Conservation (phyloP, 441 rosid species). For the Melastoma candidum region DNA sequence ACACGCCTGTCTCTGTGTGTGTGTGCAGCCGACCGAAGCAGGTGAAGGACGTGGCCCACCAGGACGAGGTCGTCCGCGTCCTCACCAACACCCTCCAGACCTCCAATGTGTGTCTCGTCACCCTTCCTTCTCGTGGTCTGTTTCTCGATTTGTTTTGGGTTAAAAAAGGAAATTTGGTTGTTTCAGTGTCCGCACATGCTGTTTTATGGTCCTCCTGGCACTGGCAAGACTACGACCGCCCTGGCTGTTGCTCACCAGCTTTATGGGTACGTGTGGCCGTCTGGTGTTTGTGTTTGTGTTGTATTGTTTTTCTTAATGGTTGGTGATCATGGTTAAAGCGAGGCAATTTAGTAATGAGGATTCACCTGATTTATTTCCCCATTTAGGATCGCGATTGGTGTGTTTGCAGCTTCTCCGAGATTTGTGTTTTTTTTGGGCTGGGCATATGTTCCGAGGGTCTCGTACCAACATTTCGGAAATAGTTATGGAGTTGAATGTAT, state of each 20-base stretch:
- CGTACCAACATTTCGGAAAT: too few species aligned
- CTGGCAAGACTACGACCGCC: constrained; percentile 91
- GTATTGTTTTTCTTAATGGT: neutral
- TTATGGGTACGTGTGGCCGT: constrained; percentile 40
- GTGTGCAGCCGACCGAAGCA: constrained; percentile 69
- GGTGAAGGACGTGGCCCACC: constrained; percentile 90
- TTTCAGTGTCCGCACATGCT: constrained; percentile 91
- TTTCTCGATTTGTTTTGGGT: neutral
- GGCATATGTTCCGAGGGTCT: too few species aligned
- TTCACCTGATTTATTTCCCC: too few species aligned
- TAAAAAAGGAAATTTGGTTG: neutral
- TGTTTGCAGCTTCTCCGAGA: too few species aligned
- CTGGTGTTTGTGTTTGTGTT: neutral
- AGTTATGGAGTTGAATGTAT: too few species aligned
- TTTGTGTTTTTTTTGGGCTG: too few species aligned
- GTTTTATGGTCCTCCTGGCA: constrained; percentile 93
- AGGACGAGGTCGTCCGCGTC: constrained; percentile 97
- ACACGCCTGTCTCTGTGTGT: too few species aligned
- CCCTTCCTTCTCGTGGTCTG: neutral
- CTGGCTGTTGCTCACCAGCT: constrained; percentile 93
- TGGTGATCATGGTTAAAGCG: neutral
- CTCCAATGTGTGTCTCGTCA: constrained; percentile 28
- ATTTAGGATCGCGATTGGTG: too few species aligned
- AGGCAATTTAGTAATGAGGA: neutral
- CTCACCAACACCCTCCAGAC: constrained; percentile 95